Conservation (phyloP, 345 rosid species). For the Leavenworthia alabamica region DNA sequence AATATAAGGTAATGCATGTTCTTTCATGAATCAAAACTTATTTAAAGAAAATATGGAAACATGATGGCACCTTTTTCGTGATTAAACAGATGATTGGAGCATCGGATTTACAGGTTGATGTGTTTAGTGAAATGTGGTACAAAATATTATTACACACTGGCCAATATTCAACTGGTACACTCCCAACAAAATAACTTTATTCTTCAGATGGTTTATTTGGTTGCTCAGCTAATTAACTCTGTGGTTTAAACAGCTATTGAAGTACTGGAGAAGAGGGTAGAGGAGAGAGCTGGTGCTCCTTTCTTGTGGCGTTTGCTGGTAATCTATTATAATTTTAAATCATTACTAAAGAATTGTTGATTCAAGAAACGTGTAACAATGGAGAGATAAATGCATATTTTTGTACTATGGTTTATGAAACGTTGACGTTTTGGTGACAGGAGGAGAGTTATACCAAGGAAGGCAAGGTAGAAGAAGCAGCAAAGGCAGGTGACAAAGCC, state of each 20-base stretch:
- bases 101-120: constrained; percentile 78
- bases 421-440: constrained; percentile 31
- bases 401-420: neutral
- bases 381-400: neutral
- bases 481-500: constrained; percentile 39
- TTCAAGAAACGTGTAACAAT: neutral
- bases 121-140: constrained; percentile 73
- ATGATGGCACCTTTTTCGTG: too few species aligned
- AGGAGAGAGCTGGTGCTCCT: constrained; percentile 57
- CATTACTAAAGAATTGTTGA: neutral
- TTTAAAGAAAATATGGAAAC: neutral
- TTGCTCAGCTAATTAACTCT: neutral
- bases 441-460: constrained; percentile 48
- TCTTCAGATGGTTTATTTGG: neutral
- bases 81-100: constrained; percentile 61
- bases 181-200: neutral
- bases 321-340: neutral
- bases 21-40: neutral
- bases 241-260: constrained; percentile 36
- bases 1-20: constrained; percentile 48
- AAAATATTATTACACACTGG: constrained; percentile 49
- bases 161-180: constrained; percentile 49
- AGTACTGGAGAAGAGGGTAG: constrained; percentile 41
- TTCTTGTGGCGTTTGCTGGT: constrained; percentile 81
- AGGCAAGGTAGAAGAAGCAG: constrained; percentile 43